Evolutionary conservation across 164 flowering plant genomes (phyloP).

Genomic region (Malania oleifera): DNA sequence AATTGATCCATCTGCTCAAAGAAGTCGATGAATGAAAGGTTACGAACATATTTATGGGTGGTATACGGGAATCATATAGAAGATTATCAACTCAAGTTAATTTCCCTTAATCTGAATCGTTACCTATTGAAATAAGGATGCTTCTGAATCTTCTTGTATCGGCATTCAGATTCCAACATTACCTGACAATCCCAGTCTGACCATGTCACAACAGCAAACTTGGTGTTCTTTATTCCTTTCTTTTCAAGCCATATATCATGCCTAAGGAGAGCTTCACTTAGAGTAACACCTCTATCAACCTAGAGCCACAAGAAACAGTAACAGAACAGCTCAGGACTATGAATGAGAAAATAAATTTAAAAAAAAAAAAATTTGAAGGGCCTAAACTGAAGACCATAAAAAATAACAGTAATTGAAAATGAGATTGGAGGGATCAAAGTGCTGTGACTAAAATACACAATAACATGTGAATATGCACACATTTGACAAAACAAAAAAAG

Average conservation of each 20-base stretch:
- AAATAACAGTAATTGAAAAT: too few species aligned
- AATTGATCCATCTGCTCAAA: constrained; percentile 83
- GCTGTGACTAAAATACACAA: too few species aligned
- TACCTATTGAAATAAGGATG: constrained; percentile 93
- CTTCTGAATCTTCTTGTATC: constrained; percentile 76
- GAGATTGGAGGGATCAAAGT: too few species aligned
- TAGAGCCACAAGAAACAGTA: constrained; percentile 16
- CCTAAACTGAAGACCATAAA: too few species aligned
- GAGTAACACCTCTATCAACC: constrained; percentile 91
- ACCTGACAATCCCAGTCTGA: constrained; percentile 96
- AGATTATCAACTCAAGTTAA: too few species aligned
- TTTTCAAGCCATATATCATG: constrained; percentile 96
- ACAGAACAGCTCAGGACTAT: too few species aligned
- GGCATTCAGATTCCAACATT: constrained; percentile 96
- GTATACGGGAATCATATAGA: too few species aligned
- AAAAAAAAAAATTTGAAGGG: too few species aligned
- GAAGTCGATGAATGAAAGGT: too few species aligned
- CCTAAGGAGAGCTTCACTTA: constrained; percentile 82
- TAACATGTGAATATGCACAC: too few species aligned
- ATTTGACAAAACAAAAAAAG: too few species aligned
- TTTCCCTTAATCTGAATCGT: neutral
- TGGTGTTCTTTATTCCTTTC: constrained; percentile 75
- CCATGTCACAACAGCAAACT: constrained; percentile 97
- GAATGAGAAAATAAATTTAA: too few species aligned
- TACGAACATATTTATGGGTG: neutral